Evolutionary conservation across 2,329 filamentous ascomycete species (phyloP).

Genomic region (Plenodomus tracheiphilus): DNA sequence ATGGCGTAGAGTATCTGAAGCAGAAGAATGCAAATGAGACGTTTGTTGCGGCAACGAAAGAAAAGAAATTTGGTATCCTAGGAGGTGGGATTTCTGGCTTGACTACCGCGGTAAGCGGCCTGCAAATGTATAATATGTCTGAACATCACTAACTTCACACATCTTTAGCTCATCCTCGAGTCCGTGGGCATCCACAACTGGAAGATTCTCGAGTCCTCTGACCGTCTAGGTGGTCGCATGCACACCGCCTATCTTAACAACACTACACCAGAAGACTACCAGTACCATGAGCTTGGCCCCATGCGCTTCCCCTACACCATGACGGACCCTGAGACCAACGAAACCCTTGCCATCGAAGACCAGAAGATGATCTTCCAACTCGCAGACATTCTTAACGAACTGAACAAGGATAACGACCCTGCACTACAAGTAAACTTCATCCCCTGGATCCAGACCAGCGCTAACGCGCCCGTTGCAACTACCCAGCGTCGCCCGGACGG

Average conservation of each 20-base stretch:
- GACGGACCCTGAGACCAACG: slow-evolving; percentile 51
- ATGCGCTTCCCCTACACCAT: slow-evolving; percentile 63
- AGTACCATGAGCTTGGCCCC: slow-evolving; percentile 66
- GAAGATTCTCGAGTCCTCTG: slow-evolving; percentile 62
- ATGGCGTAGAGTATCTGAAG: slow-evolving; percentile 61
- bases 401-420: slow-evolving; percentile 53
- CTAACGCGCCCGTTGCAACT: slow-evolving; percentile 53
- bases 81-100: slow-evolving; percentile 66
- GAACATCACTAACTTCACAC: not conserved
- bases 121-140: not conserved
- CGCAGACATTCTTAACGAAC: slow-evolving; percentile 59
- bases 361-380: slow-evolving; percentile 65
- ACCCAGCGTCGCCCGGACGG: slow-evolving; percentile 14
- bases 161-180: slow-evolving; percentile 28
- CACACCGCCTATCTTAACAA: slow-evolving; percentile 63
- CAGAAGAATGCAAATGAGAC: slow-evolving; percentile 55
- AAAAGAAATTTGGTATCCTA: slow-evolving; percentile 61
- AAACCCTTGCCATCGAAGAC: slow-evolving; percentile 60
- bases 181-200: slow-evolving; percentile 60
- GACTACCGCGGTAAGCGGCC: slow-evolving; percentile 48
- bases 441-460: slow-evolving; percentile 58
- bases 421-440: slow-evolving; percentile 59
- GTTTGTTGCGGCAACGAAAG: slow-evolving; percentile 57
- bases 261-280: slow-evolving; percentile 60
- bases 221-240: slow-evolving; percentile 64